A percentile compares a stretch with the other conserved stretches of the same genome.
phyloP scores from a whole-genome alignment of 805 yeast genomes.

The Tetrapisispora pingtungensis region DNA sequence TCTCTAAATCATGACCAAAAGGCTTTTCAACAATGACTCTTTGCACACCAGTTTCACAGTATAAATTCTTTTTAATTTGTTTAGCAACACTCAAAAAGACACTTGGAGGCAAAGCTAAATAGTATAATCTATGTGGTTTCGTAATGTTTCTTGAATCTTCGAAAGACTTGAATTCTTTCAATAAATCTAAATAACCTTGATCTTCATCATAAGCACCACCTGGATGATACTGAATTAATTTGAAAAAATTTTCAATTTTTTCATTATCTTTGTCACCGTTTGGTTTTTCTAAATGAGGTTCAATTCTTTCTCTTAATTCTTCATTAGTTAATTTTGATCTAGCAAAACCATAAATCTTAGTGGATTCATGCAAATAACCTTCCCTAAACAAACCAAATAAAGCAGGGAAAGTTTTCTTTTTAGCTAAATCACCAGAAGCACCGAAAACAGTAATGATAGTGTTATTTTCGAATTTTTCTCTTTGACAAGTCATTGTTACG shows the following conservation, averaged over 20 bases:
- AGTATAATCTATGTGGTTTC: slow-evolving; percentile 71
- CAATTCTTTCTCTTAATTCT: slow-evolving; percentile 60
- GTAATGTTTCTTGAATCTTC: slow-evolving; percentile 40
- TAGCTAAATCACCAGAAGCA: slow-evolving; percentile 91
- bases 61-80: slow-evolving; percentile 57
- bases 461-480: slow-evolving; percentile 40
- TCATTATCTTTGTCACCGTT: slow-evolving; percentile 34
- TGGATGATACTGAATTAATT: slow-evolving; percentile 53
- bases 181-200: slow-evolving; percentile 59
- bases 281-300: slow-evolving; percentile 48
- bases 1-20: slow-evolving; percentile 82
- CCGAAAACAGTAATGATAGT: slow-evolving; percentile 78
- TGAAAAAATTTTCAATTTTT: slow-evolving; percentile 53
- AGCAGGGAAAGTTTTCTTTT: slow-evolving; percentile 90
- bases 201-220: slow-evolving; percentile 68
- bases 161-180: slow-evolving; percentile 43
- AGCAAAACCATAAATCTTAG: slow-evolving; percentile 85
- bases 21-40: slow-evolving; percentile 94
- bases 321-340: slow-evolving; percentile 62
- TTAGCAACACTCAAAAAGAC: slow-evolving; percentile 74
- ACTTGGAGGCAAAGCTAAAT: slow-evolving; percentile 91
- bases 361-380: slow-evolving; percentile 61
- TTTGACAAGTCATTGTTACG: not conserved
- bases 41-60: slow-evolving; percentile 58
- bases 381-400: slow-evolving; percentile 66